Conservation (phyloP, 106 monocot species). For the Ottelia alismoides region DNA sequence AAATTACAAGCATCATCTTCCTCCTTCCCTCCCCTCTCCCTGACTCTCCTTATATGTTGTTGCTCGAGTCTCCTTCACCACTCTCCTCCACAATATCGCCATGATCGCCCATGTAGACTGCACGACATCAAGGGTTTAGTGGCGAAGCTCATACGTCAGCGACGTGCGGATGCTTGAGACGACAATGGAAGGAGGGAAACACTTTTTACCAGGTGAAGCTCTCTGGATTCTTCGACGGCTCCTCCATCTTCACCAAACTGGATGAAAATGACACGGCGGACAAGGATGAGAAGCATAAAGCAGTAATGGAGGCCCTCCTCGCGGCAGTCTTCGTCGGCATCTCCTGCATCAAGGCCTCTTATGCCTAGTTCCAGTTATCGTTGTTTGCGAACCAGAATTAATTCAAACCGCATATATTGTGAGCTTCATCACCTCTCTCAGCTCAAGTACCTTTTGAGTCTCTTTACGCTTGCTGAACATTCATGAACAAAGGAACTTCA, state of each 20-base stretch:
- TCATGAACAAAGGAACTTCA: slow-evolving; percentile 16
- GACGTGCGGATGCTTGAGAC: too few species aligned
- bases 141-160: too few species aligned
- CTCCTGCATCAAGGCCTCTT: slow-evolving; percentile 16
- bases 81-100: too few species aligned
- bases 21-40: too few species aligned
- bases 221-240: slow-evolving; percentile 4
- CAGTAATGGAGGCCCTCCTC: slow-evolving; percentile 5
- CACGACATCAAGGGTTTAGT: too few species aligned
- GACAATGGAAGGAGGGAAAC: too few species aligned
- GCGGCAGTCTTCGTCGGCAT: slow-evolving; percentile 15
- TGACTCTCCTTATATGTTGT: too few species aligned
- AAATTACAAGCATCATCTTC: too few species aligned
- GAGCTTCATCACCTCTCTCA: slow-evolving; percentile 13
- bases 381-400: slow-evolving; percentile 13
- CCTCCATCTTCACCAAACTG: not conserved
- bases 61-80: too few species aligned
- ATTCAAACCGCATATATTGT: slow-evolving; percentile 6
- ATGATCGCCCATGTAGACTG: too few species aligned
- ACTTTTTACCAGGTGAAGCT: not conserved
- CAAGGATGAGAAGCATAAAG: not conserved
- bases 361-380: slow-evolving; percentile 20
- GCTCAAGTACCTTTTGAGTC: slow-evolving; percentile 8
- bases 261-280: slow-evolving; percentile 4
- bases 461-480: slow-evolving; percentile 2